A percentile compares a stretch with the other conserved stretches of the same genome.
These are phyloP conservation scores for Paracorniculantispora psalliotae DNA, from an alignment of 2,329 filamentous ascomycete genomes.

Conservation along the genomic window DNA sequence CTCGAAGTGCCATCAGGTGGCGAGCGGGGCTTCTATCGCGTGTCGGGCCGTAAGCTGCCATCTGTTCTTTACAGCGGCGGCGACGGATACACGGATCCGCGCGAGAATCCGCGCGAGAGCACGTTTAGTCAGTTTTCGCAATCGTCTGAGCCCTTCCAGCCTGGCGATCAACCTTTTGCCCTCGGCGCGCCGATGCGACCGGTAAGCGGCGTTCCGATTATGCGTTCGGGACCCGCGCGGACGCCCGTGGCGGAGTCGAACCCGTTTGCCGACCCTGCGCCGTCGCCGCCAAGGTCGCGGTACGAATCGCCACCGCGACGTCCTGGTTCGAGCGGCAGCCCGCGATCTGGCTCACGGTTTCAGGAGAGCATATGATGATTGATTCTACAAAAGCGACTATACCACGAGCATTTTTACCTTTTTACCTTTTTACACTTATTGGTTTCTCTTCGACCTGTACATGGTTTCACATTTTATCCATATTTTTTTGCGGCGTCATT, in stretches of 20 bases:
- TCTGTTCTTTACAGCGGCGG: constrained; percentile 59
- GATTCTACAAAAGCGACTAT: constrained; percentile 7
- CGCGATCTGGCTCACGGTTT: constrained; percentile 22
- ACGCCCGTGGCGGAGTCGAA: constrained; percentile 54
- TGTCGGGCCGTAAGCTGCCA: constrained; percentile 60
- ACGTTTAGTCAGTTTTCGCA: constrained; percentile 46
- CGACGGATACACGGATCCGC: constrained; percentile 55
- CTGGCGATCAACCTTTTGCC: constrained; percentile 39
- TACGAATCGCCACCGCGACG: constrained; percentile 20
- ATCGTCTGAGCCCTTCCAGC: constrained; percentile 38
- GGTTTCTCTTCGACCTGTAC: constrained; percentile 3
- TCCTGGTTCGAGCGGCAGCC: constrained; percentile 21
- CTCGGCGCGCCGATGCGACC: constrained; percentile 56
- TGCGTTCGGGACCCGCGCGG: constrained; percentile 61
- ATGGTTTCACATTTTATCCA: constrained; percentile 2
- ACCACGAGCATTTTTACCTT: constrained; percentile 7
- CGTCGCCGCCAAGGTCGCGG: constrained; percentile 24
- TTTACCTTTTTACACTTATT: not conserved
- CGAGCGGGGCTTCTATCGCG: constrained; percentile 58
- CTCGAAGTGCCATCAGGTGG: constrained; percentile 32
- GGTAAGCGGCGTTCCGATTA: constrained; percentile 55
- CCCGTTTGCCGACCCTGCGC: constrained; percentile 38
- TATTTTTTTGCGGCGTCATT: not conserved
- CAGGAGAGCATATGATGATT: constrained; percentile 24
- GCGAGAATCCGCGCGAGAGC: constrained; percentile 38